A percentile compares a stretch with the other conserved stretches of the same genome.
These are phyloP conservation scores for Coemansia guatemalensis DNA, from an alignment of 192 early-diverging fungal genomes.

Conservation along the genomic window DNA sequence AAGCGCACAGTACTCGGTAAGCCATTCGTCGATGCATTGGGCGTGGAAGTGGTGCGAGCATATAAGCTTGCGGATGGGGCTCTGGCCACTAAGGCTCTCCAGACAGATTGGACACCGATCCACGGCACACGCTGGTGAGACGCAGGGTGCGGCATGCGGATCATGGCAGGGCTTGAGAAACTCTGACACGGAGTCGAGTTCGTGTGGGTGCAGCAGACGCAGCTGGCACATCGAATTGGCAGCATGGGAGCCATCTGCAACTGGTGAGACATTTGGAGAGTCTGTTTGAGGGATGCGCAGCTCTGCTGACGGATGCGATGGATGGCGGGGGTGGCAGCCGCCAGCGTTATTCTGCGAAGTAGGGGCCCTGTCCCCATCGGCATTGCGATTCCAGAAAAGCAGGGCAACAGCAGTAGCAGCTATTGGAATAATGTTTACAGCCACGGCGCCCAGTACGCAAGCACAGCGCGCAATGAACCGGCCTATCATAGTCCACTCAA, in stretches of 20 bases:
- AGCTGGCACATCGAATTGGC: background rate
- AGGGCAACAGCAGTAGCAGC: background rate
- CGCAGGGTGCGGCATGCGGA: no score
- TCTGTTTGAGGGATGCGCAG: background rate
- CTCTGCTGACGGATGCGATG: background rate
- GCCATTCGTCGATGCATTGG: slow-evolving; percentile 49
- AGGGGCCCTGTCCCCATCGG: background rate
- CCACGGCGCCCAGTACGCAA: background rate
- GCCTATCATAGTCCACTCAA: background rate
- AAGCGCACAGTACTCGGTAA: slow-evolving; percentile 30
- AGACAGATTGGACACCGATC: slow-evolving; percentile 38
- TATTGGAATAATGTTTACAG: background rate
- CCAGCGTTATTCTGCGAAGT: background rate
- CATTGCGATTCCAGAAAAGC: background rate
- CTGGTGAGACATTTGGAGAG: no score
- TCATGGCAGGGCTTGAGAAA: background rate
- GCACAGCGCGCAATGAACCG: background rate
- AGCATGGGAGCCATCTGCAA: no score
- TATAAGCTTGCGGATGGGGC: slow-evolving; percentile 21
- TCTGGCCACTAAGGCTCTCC: slow-evolving; percentile 9
- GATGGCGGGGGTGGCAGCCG: background rate
- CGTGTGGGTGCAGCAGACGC: background rate
- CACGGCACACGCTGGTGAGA: background rate
- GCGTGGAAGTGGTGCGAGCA: slow-evolving; percentile 49
- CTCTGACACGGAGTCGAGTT: slow-evolving; percentile 21